Percentiles rank a stretch among this genome's conserved stretches.
Evolutionary conservation across 2,329 filamentous ascomycete species (phyloP).

Genomic region (Trichoderma asperellum): DNA sequence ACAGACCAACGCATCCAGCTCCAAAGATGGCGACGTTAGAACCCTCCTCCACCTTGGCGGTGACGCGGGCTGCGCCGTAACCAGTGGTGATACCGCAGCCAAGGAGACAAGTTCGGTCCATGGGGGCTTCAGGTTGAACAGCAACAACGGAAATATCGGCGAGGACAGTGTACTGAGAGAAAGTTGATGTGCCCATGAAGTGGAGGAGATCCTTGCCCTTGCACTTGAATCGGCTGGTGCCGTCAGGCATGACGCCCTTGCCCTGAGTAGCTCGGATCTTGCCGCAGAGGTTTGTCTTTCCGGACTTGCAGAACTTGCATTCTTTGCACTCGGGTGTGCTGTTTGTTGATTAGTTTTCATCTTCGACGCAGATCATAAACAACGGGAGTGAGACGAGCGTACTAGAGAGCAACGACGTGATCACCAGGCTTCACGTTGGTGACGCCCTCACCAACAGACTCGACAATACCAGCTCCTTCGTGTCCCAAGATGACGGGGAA

Average conservation of each 20-base stretch:
- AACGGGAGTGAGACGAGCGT: conserved; percentile 41
- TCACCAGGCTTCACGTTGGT: conserved; percentile 93
- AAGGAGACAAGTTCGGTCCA: conserved; percentile 94
- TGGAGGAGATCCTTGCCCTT: conserved; percentile 94
- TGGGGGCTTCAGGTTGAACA: conserved; percentile 85
- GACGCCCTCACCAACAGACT: conserved; percentile 92
- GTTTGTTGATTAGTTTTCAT: conserved; percentile 25
- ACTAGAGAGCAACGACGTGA: conserved; percentile 88
- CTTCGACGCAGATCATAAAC: not conserved
- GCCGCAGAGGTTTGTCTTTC: conserved; percentile 98
- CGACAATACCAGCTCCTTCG: conserved; percentile 88
- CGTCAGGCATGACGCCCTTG: conserved; percentile 95
- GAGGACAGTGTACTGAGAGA: conserved; percentile 98
- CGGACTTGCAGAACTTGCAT: conserved; percentile 99
- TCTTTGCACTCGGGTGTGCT: conserved; percentile 96
- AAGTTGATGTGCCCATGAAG: conserved; percentile 99
- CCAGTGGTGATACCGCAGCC: conserved; percentile 99
- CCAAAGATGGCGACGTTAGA: conserved; percentile 92
- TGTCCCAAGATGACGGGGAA: conserved; percentile 89
- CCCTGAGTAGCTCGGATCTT: conserved; percentile 98
- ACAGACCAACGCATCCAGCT: conserved; percentile 92
- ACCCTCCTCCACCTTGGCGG: conserved; percentile 87
- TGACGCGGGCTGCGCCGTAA: conserved; percentile 93
- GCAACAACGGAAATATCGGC: conserved; percentile 98
- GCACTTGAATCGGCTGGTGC: conserved; percentile 90